These are phyloP conservation scores for Clavariopsis aquatica DNA, from an alignment of 495 filamentous ascomycete genomes.

Conservation along the genomic window DNA sequence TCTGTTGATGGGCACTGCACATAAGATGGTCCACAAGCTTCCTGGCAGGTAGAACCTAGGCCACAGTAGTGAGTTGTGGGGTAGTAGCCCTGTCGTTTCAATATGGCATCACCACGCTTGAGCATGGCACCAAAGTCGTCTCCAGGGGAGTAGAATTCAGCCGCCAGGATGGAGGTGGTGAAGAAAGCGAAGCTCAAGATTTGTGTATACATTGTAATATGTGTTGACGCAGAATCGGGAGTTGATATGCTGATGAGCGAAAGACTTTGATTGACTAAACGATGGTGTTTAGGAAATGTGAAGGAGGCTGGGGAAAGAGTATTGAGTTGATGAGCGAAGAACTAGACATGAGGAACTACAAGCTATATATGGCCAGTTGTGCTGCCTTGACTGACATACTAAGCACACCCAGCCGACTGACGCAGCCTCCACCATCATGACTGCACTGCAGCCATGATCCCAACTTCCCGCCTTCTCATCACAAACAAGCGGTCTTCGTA, in stretches of 20 bases:
- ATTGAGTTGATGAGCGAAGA: neutral
- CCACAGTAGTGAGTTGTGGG: constrained; percentile 21
- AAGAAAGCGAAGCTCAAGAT: constrained; percentile 15
- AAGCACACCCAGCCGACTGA: neutral
- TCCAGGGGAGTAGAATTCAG: constrained; percentile 13
- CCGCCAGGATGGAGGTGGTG: constrained; percentile 12
- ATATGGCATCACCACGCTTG: constrained; percentile 18
- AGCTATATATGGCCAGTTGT: constrained; percentile 9
- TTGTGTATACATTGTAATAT: constrained; percentile 28
- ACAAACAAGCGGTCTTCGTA: neutral
- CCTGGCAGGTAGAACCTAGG: constrained; percentile 19
- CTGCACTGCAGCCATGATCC: neutral
- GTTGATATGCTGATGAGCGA: constrained; percentile 11
- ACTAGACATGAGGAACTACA: neutral
- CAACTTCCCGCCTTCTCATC: neutral
- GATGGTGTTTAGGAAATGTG: neutral
- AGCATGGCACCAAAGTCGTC: constrained; percentile 30
- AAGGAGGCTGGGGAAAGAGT: neutral
- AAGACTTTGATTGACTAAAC: constrained; percentile 17
- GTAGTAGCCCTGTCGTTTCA: constrained; percentile 20
- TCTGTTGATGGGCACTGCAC: constrained; percentile 22
- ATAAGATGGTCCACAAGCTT: constrained; percentile 22
- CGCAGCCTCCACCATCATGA: constrained; percentile 10
- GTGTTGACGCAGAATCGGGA: neutral
- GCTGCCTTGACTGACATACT: constrained; percentile 5